Conservation (phyloP, 108 stramenopile species). For the Stephanodiscus triporus region DNA sequence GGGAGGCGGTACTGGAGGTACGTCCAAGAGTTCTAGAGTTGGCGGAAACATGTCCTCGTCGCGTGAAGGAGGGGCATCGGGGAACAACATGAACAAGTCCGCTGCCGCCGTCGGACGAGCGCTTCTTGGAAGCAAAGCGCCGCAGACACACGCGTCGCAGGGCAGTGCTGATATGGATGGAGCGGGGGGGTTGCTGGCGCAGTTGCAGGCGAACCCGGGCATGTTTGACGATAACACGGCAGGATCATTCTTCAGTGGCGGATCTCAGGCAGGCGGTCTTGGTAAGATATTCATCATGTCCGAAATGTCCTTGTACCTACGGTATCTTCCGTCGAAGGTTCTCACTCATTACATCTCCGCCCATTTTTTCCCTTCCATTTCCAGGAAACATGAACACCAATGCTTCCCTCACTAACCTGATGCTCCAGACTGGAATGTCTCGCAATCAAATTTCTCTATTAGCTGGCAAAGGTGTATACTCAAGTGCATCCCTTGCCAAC, state of each 20-base stretch:
- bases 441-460: constrained; percentile 73
- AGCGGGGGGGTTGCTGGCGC: constrained; percentile 31
- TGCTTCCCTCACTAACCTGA: constrained; percentile 61
- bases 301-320: background rate
- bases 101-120: constrained; percentile 79
- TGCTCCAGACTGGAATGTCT: constrained; percentile 72
- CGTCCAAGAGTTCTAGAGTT: constrained; percentile 8
- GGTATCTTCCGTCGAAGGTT: background rate
- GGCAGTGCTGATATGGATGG: background rate
- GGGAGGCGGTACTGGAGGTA: constrained; percentile 6
- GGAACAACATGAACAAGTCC: constrained; percentile 40
- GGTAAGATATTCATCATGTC: constrained; percentile 2
- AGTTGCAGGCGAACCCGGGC: constrained; percentile 30
- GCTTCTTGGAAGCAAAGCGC: constrained; percentile 36
- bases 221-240: constrained; percentile 30
- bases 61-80: constrained; percentile 30
- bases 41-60: constrained; percentile 4
- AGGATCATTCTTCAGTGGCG: constrained; percentile 7
- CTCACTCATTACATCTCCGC: constrained; percentile 5
- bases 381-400: constrained; percentile 10
- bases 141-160: background rate
- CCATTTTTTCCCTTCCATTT: background rate
- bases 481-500: constrained; percentile 66
- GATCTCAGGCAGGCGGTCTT: constrained; percentile 11
- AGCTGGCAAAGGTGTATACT: constrained; percentile 57